Evolutionary conservation across 768 basidiomycete genomes (phyloP).

Genomic region (Suillus sp.): DNA sequence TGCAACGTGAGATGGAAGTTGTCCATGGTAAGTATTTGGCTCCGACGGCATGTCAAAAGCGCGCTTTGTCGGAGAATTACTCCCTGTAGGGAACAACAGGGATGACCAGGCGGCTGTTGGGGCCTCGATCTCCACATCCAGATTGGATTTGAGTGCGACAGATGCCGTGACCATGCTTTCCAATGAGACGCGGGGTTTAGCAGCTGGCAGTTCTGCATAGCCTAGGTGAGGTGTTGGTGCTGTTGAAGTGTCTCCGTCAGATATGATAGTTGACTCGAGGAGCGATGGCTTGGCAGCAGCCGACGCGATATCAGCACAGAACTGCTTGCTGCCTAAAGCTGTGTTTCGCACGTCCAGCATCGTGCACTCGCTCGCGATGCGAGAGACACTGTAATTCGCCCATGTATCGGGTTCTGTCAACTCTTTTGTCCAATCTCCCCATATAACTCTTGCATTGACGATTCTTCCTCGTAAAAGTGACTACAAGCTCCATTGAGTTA

Average conservation of each 20-base stretch:
- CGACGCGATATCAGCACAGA: conserved; percentile 6
- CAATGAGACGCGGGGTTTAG: conserved; percentile 53
- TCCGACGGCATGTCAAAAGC: conserved; percentile 23
- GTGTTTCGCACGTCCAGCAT: conserved; percentile 67
- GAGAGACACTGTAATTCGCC: conserved; percentile 60
- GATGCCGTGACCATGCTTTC: conserved; percentile 76
- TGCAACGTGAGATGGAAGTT: conserved; percentile 51
- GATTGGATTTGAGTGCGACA: conserved; percentile 69
- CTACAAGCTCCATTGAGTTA: conserved; percentile 37
- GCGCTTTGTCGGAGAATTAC: conserved; percentile 30
- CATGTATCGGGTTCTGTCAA: conserved; percentile 66
- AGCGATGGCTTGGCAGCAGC: conserved; percentile 15
- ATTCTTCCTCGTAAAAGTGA: conserved; percentile 68
- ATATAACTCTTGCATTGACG: conserved; percentile 73
- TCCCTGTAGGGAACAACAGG: conserved; percentile 41
- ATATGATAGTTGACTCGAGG: conserved; percentile 8
- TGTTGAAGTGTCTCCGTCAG: conserved; percentile 26
- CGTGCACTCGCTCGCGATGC: conserved; percentile 66
- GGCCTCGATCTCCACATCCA: conserved; percentile 61
- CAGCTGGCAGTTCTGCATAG: conserved; percentile 37
- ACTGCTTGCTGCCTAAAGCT: conserved; percentile 45
- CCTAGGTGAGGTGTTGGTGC: conserved; percentile 35
- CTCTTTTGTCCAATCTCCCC: conserved; percentile 64
- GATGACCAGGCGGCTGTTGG: conserved; percentile 56
- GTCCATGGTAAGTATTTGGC: conserved; percentile 16